Evolutionary conservation across 106 monocot species (phyloP).

Genomic region (Gastrodia elata): DNA sequence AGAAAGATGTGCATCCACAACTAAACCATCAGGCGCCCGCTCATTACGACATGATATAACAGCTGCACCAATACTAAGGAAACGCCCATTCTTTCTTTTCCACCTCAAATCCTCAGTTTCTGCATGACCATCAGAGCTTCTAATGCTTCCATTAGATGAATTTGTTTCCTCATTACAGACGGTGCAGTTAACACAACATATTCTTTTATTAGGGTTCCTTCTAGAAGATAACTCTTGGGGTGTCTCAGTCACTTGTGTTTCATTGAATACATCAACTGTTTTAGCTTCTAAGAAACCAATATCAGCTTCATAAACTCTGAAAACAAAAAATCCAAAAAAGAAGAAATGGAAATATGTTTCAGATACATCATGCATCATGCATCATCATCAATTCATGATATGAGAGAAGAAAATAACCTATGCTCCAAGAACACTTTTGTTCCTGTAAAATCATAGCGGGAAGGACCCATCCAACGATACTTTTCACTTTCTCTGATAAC

Average conservation of each 20-base stretch:
- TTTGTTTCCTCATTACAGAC: conserved; percentile 30
- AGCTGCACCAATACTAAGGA: conserved; percentile 79
- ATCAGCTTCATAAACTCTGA: conserved; percentile 82
- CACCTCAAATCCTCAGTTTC: conserved; percentile 48
- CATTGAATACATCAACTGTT: conserved; percentile 10
- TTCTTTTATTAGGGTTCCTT: conserved; percentile 16
- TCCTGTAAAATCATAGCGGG: conserved; percentile 84
- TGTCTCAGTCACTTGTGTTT: not conserved
- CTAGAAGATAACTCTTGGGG: conserved; percentile 9
- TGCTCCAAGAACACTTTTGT: conserved; percentile 88
- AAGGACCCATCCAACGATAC: conserved; percentile 95
- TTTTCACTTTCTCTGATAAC: conserved; percentile 92
- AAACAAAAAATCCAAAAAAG: not conserved
- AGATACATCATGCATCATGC: not conserved
- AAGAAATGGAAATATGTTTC: not conserved
- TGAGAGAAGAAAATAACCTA: conserved; percentile 36
- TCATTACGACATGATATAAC: conserved; percentile 93
- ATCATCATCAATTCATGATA: not conserved
- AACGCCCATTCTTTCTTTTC: conserved; percentile 50
- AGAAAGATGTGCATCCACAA: conserved; percentile 79
- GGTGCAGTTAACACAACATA: conserved; percentile 52
- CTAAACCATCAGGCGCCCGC: conserved; percentile 87
- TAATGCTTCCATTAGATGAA: conserved; percentile 13
- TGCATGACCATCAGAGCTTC: conserved; percentile 4
- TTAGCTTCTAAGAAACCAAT: conserved; percentile 47